Percentiles rank a stretch among this genome's conserved stretches.
Evolutionary conservation across 2,329 filamentous ascomycete species (phyloP).

Genomic region (Hyphodiscus sp.): DNA sequence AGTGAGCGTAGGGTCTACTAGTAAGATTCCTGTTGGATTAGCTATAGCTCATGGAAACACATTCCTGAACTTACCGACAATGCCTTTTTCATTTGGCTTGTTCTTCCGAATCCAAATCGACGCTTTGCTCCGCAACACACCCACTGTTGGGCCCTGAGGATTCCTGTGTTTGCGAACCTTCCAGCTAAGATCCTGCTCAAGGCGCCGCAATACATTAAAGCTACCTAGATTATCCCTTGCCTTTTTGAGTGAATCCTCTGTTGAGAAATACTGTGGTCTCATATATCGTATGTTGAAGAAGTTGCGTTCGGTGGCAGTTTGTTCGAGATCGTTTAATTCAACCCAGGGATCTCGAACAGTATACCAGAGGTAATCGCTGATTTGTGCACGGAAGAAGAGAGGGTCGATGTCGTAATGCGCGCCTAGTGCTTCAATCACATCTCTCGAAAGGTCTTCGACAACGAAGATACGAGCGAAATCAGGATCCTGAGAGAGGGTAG

Average conservation of each 20-base stretch:
- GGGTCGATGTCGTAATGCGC: conserved; percentile 5
- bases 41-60: not conserved
- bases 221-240: conserved; percentile 1
- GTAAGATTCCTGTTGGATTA: conserved; percentile 1
- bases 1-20: conserved; percentile 5
- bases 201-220: conserved; percentile 7
- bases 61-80: conserved; percentile 2
- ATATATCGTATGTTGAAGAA: conserved; percentile 10
- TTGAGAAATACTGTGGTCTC: conserved; percentile 5
- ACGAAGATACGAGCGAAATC: conserved; percentile 4
- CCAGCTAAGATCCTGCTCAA: conserved; percentile 9
- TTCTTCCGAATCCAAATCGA: conserved; percentile 8
- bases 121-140: conserved; percentile 7
- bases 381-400: conserved; percentile 5
- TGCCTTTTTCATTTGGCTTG: not conserved
- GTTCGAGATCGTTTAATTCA: conserved; percentile 3
- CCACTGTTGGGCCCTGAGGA: conserved; percentile 3
- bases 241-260: not conserved
- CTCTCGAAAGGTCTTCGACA: conserved; percentile 5
- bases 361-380: conserved; percentile 5
- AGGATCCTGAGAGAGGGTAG: not conserved
- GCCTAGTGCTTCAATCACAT: conserved; percentile 5
- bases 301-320: not conserved
- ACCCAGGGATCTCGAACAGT: conserved; percentile 1
- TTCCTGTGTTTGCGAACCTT: conserved; percentile 1